These are phyloP conservation scores for Schizopora paradoxa DNA, from an alignment of 1,284 basidiomycete species.

Conservation along the genomic window DNA sequence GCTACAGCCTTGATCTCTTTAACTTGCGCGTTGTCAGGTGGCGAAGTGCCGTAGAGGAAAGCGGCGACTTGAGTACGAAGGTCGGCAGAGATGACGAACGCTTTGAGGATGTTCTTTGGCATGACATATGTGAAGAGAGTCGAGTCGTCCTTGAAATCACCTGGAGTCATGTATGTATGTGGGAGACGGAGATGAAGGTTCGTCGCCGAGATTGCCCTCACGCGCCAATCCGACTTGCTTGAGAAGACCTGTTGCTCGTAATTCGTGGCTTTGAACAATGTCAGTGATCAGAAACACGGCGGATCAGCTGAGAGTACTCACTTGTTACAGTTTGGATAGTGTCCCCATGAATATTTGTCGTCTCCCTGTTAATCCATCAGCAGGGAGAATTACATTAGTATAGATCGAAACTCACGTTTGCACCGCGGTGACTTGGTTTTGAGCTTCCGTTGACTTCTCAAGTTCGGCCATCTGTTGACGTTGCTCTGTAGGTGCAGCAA, in stretches of 20 bases:
- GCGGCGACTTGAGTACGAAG: conserved; percentile 95
- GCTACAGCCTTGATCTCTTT: conserved; percentile 98
- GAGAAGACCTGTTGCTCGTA: conserved; percentile 98
- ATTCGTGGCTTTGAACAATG: conserved; percentile 64
- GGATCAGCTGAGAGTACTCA: conserved; percentile 33
- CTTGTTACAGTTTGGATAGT: conserved; percentile 94
- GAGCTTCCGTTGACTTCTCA: conserved; percentile 93
- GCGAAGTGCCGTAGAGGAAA: conserved; percentile 89
- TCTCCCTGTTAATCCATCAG: conserved; percentile 54
- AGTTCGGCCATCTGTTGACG: conserved; percentile 99
- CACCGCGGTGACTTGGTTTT: conserved; percentile 92
- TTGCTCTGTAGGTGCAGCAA: conserved; percentile 87
- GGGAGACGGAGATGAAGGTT: conserved; percentile 94
- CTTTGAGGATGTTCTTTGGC: conserved; percentile 95
- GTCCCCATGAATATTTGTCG: conserved; percentile 97
- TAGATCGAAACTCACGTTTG: conserved; percentile 60
- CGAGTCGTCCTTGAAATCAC: conserved; percentile 97
- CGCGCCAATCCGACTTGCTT: conserved; percentile 99
- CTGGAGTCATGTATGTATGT: conserved; percentile 98
- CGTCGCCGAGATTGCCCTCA: conserved; percentile 93
- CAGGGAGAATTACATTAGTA: neutral
- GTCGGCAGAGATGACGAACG: conserved; percentile 92
- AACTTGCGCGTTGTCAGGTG: conserved; percentile 95
- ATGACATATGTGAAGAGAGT: conserved; percentile 92
- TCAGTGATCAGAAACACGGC: conserved; percentile 15